These are phyloP conservation scores for Plasmodium malariae DNA, from an alignment of 169 alveolate genomes.

Conservation along the genomic window DNA sequence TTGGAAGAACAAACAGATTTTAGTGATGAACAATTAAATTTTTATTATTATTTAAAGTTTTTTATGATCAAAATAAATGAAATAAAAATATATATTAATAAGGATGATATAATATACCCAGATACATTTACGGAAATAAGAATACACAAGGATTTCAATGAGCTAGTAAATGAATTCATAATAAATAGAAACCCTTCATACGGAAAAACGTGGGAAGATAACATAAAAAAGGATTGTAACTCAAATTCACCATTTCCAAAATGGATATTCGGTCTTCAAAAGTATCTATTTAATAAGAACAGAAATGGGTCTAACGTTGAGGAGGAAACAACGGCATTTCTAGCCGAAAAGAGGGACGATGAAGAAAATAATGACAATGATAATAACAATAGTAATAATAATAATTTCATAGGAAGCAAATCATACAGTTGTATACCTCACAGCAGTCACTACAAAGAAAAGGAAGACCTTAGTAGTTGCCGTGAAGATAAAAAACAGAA, in stretches of 20 bases:
- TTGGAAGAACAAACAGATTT: constrained; percentile 57
- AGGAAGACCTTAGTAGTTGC: neutral
- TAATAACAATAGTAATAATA: neutral
- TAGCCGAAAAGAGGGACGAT: neutral
- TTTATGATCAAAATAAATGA: constrained; percentile 60
- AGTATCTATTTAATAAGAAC: constrained; percentile 2
- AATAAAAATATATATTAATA: constrained; percentile 48
- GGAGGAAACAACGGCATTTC: constrained; percentile 18
- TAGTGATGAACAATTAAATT: constrained; percentile 44
- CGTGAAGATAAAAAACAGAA: neutral
- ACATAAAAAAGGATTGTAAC: constrained; percentile 10
- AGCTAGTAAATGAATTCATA: constrained; percentile 42
- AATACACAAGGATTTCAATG: constrained; percentile 50
- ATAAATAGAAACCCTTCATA: neutral
- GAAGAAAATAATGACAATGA: neutral
- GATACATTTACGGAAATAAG: constrained; percentile 54
- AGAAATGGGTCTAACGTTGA: neutral
- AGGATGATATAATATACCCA: constrained; percentile 45
- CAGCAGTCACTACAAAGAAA: neutral
- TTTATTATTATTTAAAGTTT: constrained; percentile 52
- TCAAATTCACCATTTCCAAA: neutral
- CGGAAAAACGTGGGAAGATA: neutral
- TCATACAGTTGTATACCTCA: neutral
- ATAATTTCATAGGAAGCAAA: neutral
- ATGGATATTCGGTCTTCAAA: constrained; percentile 22